Percentiles rank a stretch among this genome's conserved stretches.
Conservation (phyloP, 2,329 filamentous ascomycete genomes). For the Graphilbum sp. region DNA sequence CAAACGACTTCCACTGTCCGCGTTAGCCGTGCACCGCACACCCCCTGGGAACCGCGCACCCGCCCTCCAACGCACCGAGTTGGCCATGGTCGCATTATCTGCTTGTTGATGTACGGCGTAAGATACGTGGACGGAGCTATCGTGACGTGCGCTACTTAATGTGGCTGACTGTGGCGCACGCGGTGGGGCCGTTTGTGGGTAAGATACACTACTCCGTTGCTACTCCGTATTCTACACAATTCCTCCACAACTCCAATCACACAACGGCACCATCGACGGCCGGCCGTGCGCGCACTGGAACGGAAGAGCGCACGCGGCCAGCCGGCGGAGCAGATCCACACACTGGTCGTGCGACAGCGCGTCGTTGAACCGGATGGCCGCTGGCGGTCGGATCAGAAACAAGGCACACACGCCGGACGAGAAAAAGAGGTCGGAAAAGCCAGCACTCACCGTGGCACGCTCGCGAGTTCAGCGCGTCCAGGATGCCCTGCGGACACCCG, state of each 20-base stretch:
- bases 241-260: constrained; percentile 18
- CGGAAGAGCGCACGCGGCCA: constrained; percentile 53
- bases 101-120: too few species aligned
- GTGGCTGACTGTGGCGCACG: too few species aligned
- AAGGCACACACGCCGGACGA: constrained; percentile 2
- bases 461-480: constrained; percentile 61
- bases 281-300: constrained; percentile 75
- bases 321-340: constrained; percentile 31
- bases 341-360: constrained; percentile 42
- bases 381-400: too few species aligned
- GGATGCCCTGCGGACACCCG: constrained; percentile 55
- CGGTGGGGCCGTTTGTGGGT: too few species aligned
- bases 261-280: constrained; percentile 47
- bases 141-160: too few species aligned
- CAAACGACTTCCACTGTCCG: constrained; percentile 88
- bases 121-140: too few species aligned
- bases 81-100: constrained; percentile 19
- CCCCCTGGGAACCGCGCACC: too few species aligned
- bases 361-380: constrained; percentile 78
- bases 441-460: constrained; percentile 47
- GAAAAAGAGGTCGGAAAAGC: not conserved
- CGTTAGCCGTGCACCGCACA: constrained; percentile 3
- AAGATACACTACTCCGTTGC: too few species aligned
- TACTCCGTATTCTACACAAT: too few species aligned
- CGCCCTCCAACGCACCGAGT: constrained; percentile 12